These are phyloP conservation scores for Microcyclosporella mali DNA, from an alignment of 2,329 filamentous ascomycete genomes.

Conservation along the genomic window DNA sequence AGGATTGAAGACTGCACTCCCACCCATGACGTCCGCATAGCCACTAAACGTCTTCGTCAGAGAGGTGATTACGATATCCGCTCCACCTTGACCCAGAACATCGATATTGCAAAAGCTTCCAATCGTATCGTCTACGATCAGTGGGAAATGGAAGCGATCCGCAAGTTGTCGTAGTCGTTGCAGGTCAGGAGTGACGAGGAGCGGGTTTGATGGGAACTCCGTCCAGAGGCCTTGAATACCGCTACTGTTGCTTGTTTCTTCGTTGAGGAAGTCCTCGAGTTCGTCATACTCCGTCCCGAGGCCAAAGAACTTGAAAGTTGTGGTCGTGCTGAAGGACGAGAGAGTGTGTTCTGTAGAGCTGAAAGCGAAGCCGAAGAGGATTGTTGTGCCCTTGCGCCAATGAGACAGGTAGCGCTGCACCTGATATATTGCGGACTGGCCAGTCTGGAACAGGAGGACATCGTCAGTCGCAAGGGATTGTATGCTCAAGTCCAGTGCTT, in stretches of 20 bases:
- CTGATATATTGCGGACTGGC: slow-evolving; percentile 91
- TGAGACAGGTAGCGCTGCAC: slow-evolving; percentile 67
- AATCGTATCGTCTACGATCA: slow-evolving; percentile 89
- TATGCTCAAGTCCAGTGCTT: slow-evolving; percentile 47
- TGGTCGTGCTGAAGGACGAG: slow-evolving; percentile 79
- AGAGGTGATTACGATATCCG: slow-evolving; percentile 85
- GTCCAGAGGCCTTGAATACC: slow-evolving; percentile 76
- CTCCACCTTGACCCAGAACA: slow-evolving; percentile 61
- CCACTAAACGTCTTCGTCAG: slow-evolving; percentile 94
- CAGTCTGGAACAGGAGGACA: slow-evolving; percentile 75
- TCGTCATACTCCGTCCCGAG: slow-evolving; percentile 76
- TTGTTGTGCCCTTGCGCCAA: slow-evolving; percentile 60
- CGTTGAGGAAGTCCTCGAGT: slow-evolving; percentile 61
- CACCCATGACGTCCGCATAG: slow-evolving; percentile 95
- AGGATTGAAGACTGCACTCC: slow-evolving; percentile 57
- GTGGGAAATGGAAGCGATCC: slow-evolving; percentile 72
- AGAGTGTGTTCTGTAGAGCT: slow-evolving; percentile 89
- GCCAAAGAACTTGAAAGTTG: slow-evolving; percentile 68
- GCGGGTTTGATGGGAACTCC: slow-evolving; percentile 85
- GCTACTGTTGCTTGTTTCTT: slow-evolving; percentile 49
- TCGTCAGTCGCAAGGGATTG: slow-evolving; percentile 40
- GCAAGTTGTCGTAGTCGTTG: slow-evolving; percentile 67
- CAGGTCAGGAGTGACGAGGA: slow-evolving; percentile 75
- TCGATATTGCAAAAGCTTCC: slow-evolving; percentile 92
- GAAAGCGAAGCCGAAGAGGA: slow-evolving; percentile 88